Conservation (phyloP, 441 rosid genomes). For the Biscutella laevigata region DNA sequence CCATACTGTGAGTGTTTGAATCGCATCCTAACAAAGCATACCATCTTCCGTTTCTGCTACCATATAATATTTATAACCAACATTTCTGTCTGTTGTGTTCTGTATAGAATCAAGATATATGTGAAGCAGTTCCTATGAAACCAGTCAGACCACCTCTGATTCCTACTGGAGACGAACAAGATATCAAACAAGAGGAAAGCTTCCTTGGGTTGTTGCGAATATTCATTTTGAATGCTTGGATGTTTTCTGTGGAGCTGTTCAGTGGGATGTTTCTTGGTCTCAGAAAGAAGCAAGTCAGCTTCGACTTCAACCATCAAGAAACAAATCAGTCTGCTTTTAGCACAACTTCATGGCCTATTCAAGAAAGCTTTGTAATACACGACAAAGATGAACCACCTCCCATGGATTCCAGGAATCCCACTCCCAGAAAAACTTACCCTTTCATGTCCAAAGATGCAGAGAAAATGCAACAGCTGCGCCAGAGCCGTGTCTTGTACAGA, state of each 20-base stretch:
- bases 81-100: constrained; percentile 9
- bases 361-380: constrained; percentile 75
- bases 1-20: constrained; percentile 38
- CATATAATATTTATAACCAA: neutral
- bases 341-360: constrained; percentile 56
- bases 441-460: constrained; percentile 92
- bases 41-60: neutral
- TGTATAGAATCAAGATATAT: constrained; percentile 39
- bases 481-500: constrained; percentile 59
- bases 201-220: constrained; percentile 53
- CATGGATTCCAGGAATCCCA: constrained; percentile 58
- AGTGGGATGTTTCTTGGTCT: constrained; percentile 60
- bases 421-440: constrained; percentile 68
- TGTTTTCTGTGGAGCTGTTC: constrained; percentile 46
- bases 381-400: constrained; percentile 85
- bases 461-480: constrained; percentile 69
- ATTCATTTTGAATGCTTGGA: constrained; percentile 45
- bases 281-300: constrained; percentile 37
- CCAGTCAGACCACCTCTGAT: constrained; percentile 69
- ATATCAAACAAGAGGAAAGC: constrained; percentile 61
- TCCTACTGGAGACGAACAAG: constrained; percentile 53
- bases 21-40: neutral
- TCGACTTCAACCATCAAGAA: constrained; percentile 14
- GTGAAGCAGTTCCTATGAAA: constrained; percentile 27
- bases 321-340: neutral